These are phyloP conservation scores for Albugo laibachii DNA, from an alignment of 352 stramenopile species.

Conservation along the genomic window DNA sequence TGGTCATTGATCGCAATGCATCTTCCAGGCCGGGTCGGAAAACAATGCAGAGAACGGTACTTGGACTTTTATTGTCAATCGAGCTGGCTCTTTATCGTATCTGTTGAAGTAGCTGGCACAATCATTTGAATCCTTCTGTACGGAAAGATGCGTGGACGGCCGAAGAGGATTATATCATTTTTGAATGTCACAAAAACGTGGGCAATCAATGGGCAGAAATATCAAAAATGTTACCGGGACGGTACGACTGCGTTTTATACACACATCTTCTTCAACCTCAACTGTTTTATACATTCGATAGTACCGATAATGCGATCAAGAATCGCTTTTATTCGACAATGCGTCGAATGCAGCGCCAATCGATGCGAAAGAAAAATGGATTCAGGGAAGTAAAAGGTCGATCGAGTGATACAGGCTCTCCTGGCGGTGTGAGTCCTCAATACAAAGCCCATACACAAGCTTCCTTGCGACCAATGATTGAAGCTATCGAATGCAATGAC, in stretches of 20 bases:
- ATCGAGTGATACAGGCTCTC: too few species aligned
- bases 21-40: slow-evolving; percentile 67
- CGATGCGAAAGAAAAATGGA: slow-evolving; percentile 67
- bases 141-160: slow-evolving; percentile 78
- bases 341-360: slow-evolving; percentile 73
- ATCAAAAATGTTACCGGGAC: slow-evolving; percentile 74
- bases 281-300: background rate
- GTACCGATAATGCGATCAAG: slow-evolving; percentile 84
- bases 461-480: too few species aligned
- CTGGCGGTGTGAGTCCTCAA: too few species aligned
- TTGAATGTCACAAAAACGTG: slow-evolving; percentile 81
- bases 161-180: slow-evolving; percentile 82
- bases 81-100: background rate
- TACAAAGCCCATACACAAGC: too few species aligned
- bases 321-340: slow-evolving; percentile 87
- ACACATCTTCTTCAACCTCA: background rate
- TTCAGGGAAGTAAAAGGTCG: slow-evolving; percentile 42
- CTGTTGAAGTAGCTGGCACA: slow-evolving; percentile 49
- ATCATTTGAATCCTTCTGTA: slow-evolving; percentile 74
- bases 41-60: slow-evolving; percentile 71
- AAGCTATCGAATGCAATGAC: too few species aligned
- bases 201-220: slow-evolving; percentile 87
- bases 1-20: slow-evolving; percentile 83
- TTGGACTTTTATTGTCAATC: slow-evolving; percentile 1
- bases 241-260: slow-evolving; percentile 11